Evolutionary conservation across 2,329 filamentous ascomycete genomes (phyloP).

Genomic region (Botryosphaeria dothidea): DNA sequence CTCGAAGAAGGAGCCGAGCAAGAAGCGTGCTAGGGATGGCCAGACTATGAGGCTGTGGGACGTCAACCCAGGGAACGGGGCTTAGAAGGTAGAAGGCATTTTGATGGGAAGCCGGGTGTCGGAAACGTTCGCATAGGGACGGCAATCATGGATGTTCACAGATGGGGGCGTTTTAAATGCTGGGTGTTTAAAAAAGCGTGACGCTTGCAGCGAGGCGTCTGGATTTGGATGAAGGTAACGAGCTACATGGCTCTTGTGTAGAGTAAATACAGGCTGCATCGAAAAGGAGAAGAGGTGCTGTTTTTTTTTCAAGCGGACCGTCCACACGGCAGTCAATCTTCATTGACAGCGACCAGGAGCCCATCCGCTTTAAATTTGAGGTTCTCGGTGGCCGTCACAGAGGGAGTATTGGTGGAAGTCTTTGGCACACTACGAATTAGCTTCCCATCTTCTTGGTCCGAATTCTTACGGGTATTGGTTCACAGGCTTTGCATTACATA

Average conservation of each 20-base stretch:
- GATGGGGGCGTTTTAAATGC: neutral
- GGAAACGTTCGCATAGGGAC: neutral
- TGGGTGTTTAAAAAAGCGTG: neutral
- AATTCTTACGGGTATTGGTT: too few species aligned
- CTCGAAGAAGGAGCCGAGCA: slow-evolving; percentile 9
- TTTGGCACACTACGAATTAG: too few species aligned
- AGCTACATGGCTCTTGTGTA: neutral
- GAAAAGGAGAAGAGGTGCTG: neutral
- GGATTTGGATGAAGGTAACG: neutral
- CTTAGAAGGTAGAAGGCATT: neutral
- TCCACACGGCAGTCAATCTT: too few species aligned
- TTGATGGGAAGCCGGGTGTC: neutral
- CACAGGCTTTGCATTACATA: too few species aligned
- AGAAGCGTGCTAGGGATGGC: slow-evolving; percentile 8
- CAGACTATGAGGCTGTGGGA: slow-evolving; percentile 19
- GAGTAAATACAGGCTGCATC: neutral
- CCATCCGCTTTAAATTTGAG: too few species aligned
- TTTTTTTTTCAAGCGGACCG: neutral
- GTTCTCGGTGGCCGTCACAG: too few species aligned
- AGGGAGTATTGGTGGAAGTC: too few species aligned
- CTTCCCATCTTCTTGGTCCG: too few species aligned
- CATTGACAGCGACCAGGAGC: too few species aligned
- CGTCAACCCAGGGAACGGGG: neutral
- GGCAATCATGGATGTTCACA: neutral
- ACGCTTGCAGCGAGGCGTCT: slow-evolving; percentile 11